Conservation (phyloP, 495 filamentous ascomycete species). For the Aspergillus incahuasiensis region DNA sequence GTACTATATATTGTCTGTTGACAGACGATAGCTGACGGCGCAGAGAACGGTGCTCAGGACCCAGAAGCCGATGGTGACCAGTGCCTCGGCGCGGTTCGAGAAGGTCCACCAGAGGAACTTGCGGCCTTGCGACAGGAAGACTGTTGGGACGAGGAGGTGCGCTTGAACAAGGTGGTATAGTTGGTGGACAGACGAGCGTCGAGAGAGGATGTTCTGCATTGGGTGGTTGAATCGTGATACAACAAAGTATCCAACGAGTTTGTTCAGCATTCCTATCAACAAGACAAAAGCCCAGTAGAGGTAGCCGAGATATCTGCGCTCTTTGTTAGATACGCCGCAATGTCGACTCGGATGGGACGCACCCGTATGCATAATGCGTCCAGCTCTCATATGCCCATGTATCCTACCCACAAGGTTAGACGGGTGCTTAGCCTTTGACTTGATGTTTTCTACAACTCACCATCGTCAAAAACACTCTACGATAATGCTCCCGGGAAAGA, state of each 20-base stretch:
- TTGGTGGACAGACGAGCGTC: neutral
- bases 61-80: slow-evolving; percentile 39
- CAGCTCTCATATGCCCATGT: slow-evolving; percentile 34
- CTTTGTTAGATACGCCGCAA: neutral
- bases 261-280: slow-evolving; percentile 19
- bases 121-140: slow-evolving; percentile 25
- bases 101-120: slow-evolving; percentile 34
- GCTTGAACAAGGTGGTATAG: slow-evolving; percentile 26
- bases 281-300: slow-evolving; percentile 32
- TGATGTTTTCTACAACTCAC: too few species aligned
- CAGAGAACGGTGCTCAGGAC: slow-evolving; percentile 35
- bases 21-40: slow-evolving; percentile 31
- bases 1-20: slow-evolving; percentile 38
- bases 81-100: slow-evolving; percentile 36
- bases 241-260: slow-evolving; percentile 6
- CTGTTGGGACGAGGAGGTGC: slow-evolving; percentile 32
- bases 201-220: neutral
- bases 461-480: slow-evolving; percentile 30
- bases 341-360: neutral
- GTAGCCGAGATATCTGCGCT: slow-evolving; percentile 21
- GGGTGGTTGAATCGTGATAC: neutral
- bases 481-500: slow-evolving; percentile 28
- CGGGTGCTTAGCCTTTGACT: too few species aligned
- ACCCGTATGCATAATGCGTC: slow-evolving; percentile 38
- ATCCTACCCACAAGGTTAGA: slow-evolving; percentile 19